Evolutionary conservation across 2,329 filamentous ascomycete genomes (phyloP).

Genomic region (Penicillium brasilianum): DNA sequence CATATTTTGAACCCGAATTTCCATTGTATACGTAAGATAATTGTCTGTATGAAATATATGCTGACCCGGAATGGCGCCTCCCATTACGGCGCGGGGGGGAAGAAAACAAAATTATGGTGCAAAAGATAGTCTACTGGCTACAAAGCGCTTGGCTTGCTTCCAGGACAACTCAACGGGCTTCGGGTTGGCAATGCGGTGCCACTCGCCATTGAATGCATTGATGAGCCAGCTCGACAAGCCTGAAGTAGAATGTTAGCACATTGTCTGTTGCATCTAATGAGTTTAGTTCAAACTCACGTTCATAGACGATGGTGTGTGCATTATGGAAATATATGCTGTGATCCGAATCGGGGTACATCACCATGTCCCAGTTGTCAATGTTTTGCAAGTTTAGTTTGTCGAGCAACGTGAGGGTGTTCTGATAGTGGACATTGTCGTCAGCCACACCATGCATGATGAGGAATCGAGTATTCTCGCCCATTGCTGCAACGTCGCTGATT

Average conservation of each 20-base stretch:
- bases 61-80: background rate
- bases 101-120: background rate
- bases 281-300: constrained; percentile 66
- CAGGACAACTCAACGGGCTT: constrained; percentile 49
- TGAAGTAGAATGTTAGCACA: constrained; percentile 20
- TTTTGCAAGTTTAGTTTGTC: constrained; percentile 82
- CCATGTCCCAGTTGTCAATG: constrained; percentile 93
- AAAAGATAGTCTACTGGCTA: background rate
- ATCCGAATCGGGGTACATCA: constrained; percentile 95
- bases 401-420: constrained; percentile 86
- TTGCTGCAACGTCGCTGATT: constrained; percentile 74
- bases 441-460: constrained; percentile 95
- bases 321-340: constrained; percentile 95
- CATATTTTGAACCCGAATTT: background rate
- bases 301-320: constrained; percentile 87
- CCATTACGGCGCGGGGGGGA: too few species aligned
- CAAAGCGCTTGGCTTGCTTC: constrained; percentile 29
- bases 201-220: constrained; percentile 97
- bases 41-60: background rate
- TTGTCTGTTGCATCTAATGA: background rate
- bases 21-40: background rate
- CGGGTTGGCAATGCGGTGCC: constrained; percentile 67
- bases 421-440: constrained; percentile 97
- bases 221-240: constrained; percentile 77
- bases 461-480: constrained; percentile 81